Evolutionary conservation across 257 asterid genomes (phyloP).

Genomic region (Solanum stenotomum): DNA sequence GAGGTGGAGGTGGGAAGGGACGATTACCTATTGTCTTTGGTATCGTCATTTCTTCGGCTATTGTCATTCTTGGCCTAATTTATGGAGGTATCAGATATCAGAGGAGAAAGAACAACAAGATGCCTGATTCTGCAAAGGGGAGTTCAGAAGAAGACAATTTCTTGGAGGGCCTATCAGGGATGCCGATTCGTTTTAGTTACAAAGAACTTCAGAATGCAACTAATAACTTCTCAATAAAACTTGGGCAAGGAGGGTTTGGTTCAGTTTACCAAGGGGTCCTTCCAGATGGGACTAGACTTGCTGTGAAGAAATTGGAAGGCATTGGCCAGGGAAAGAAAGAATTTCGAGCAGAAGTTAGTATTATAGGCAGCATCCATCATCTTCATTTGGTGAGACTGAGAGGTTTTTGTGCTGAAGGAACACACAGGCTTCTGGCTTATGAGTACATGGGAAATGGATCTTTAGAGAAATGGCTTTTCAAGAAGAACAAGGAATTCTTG

Average conservation of each 20-base stretch:
- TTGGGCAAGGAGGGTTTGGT: conserved; percentile 99
- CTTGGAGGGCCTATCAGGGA: conserved; percentile 67
- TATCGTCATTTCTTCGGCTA: conserved; percentile 36
- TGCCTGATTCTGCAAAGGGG: conserved; percentile 35
- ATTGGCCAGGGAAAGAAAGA: conserved; percentile 96
- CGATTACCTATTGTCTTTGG: conserved; percentile 30
- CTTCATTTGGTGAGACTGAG: conserved; percentile 69
- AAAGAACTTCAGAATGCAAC: conserved; percentile 74
- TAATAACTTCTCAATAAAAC: conserved; percentile 50
- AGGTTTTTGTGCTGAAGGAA: conserved; percentile 89
- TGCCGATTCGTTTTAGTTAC: conserved; percentile 86
- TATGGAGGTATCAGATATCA: conserved; percentile 28
- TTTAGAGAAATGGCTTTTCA: conserved; percentile 81
- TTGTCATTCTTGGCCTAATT: conserved; percentile 38
- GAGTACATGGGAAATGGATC: conserved; percentile 93
- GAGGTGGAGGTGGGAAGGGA: conserved; percentile 10
- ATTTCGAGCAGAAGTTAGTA: conserved; percentile 94
- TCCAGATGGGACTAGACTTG: conserved; percentile 61
- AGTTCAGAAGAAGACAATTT: conserved; percentile 84
- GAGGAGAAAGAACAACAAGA: conserved; percentile 34
- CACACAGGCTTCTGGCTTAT: conserved; percentile 80
- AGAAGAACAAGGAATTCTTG: conserved; percentile 45
- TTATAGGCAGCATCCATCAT: conserved; percentile 95
- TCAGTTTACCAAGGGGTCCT: conserved; percentile 81
- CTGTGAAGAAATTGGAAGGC: conserved; percentile 89